A percentile compares a stretch with the other conserved stretches of the same genome.
Evolutionary conservation across 2,329 filamentous ascomycete genomes (phyloP).

Genomic region (Elsinoe necatrix): DNA sequence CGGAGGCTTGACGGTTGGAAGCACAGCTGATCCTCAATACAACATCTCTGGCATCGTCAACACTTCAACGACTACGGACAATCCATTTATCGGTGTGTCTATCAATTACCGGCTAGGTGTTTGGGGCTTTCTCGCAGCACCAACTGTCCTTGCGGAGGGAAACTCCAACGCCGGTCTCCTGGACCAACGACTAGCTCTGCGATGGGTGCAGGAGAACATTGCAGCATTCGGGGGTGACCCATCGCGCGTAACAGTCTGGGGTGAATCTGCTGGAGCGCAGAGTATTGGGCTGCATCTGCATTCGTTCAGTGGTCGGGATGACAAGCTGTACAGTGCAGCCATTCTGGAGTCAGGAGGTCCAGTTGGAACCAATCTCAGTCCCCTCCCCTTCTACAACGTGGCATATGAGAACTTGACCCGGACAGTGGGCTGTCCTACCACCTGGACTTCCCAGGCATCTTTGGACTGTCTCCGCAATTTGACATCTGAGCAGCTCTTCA

Average conservation of each 20-base stretch:
- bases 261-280: slow-evolving; percentile 43
- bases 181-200: slow-evolving; percentile 52
- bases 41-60: slow-evolving; percentile 21
- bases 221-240: slow-evolving; percentile 52
- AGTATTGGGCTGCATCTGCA: slow-evolving; percentile 35
- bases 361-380: slow-evolving; percentile 21
- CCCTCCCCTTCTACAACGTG: slow-evolving; percentile 17
- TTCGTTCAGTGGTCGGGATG: slow-evolving; percentile 36
- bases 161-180: slow-evolving; percentile 54
- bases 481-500: slow-evolving; percentile 18
- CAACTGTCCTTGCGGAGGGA: slow-evolving; percentile 34
- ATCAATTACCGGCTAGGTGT: slow-evolving; percentile 47
- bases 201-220: slow-evolving; percentile 55
- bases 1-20: slow-evolving; percentile 18
- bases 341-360: slow-evolving; percentile 36
- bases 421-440: slow-evolving; percentile 19
- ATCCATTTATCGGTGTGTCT: slow-evolving; percentile 47
- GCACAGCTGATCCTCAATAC: slow-evolving; percentile 20
- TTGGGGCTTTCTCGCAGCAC: slow-evolving; percentile 47
- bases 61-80: slow-evolving; percentile 43
- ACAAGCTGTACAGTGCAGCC: slow-evolving; percentile 36
- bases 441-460: slow-evolving; percentile 18
- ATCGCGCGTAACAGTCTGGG: slow-evolving; percentile 52
- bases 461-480: slow-evolving; percentile 19
- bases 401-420: slow-evolving; percentile 18